Conservation (phyloP, 805 yeast genomes). For the Candida germanica region DNA sequence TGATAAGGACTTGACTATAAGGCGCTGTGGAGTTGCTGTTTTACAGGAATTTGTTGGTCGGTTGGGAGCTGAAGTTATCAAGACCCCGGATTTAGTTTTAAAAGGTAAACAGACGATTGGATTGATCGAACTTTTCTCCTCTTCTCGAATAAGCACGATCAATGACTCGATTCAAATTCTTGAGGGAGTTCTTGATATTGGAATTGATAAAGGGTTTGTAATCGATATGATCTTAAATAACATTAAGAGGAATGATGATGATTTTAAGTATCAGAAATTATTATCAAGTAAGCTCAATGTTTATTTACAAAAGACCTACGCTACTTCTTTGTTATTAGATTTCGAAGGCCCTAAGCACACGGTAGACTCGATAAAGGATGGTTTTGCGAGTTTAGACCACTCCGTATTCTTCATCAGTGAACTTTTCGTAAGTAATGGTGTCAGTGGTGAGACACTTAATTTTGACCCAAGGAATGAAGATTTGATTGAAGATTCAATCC, state of each 20-base stretch:
- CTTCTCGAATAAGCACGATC: slow-evolving; percentile 24
- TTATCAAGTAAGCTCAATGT: slow-evolving; percentile 6
- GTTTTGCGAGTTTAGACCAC: slow-evolving; percentile 6
- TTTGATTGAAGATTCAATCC: slow-evolving; percentile 4
- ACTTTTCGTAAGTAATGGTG: neutral
- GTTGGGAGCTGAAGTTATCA: slow-evolving; percentile 47
- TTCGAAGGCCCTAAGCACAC: neutral
- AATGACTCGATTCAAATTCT: slow-evolving; percentile 16
- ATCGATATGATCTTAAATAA: slow-evolving; percentile 7
- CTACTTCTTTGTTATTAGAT: slow-evolving; percentile 3
- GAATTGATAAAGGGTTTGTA: slow-evolving; percentile 18
- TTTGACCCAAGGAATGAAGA: neutral
- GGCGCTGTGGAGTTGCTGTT: slow-evolving; percentile 85
- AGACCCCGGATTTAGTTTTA: slow-evolving; percentile 9
- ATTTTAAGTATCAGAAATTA: slow-evolving; percentile 11
- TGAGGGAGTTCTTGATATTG: slow-evolving; percentile 19
- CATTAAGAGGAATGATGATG: slow-evolving; percentile 1
- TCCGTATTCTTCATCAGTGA: slow-evolving; percentile 8
- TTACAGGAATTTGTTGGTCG: slow-evolving; percentile 84
- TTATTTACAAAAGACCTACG: neutral
- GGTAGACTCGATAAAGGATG: neutral
- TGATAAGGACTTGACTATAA: slow-evolving; percentile 69
- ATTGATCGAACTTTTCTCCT: slow-evolving; percentile 60
- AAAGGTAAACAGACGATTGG: slow-evolving; percentile 40
- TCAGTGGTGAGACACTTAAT: neutral